Base-by-base conservation (phyloP, 768 basidiomycete species). In the Boletus tomentosulus region DNA sequence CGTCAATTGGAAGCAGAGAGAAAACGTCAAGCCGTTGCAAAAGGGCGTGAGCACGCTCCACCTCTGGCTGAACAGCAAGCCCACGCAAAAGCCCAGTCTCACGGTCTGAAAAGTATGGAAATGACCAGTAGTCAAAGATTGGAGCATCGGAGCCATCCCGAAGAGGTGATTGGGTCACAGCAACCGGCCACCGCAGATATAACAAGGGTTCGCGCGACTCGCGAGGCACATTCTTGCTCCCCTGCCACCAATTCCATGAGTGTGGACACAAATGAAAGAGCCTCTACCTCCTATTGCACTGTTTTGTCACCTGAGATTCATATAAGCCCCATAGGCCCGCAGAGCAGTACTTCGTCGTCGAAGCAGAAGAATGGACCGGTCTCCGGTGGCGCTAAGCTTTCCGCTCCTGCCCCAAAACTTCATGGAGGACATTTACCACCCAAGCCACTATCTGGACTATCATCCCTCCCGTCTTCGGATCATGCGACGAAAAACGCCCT, bases 171-270 rank as follows among this genome's bases (percentile, higher is more conserved):
- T 27, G 27, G 51, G 7, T 50, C 22, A 15, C 73, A 72, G 55
- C 65, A 61, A 39, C 71, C 62, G 31, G 64, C 62, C 10, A 67
- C 51, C 42, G 43, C 62, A 8, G 67, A 73, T 44, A 61, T 64
- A 6, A 51, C 60, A 12, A 64, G 57, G 43, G 67, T 72, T n/a
- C 62, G 56, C 31, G 62, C 65, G 16, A 55, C 68, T 50, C 41
- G 34, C 24, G 43, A 58, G 42, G 48, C 50, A n/a, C 48, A 38
- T 37, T 22, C 34, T 12, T 11, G 27, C 15, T 6, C 48, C 7
- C 12, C 48, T 33, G 51, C 27, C n/a, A 31, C 13, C 3, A 25
- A 24, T 10, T 4, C 24, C n/a, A 51, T 46, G 55, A 45, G 33
- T 27, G 55, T 50, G 52, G 51, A 55, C 25, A 22, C 49, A 1